Conservation (phyloP, 805 yeast genomes). For the Lipomyces spencermartinsiae region DNA sequence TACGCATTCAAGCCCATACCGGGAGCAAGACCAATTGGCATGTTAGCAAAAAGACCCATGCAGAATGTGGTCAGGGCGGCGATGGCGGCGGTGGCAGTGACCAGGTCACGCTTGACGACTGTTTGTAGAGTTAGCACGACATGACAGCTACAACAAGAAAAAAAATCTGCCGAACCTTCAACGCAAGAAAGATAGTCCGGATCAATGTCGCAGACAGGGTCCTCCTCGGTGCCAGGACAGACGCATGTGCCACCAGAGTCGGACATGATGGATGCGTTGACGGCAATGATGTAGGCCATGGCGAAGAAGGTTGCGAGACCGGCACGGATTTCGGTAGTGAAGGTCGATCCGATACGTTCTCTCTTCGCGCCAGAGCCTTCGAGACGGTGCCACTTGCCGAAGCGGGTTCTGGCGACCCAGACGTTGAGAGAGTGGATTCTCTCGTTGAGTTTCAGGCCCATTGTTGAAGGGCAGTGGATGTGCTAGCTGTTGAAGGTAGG, state of each 20-base stretch:
- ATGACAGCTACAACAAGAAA: background rate
- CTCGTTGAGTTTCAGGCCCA: slow-evolving; percentile 21
- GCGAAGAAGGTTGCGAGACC: slow-evolving; percentile 40
- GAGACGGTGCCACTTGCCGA: slow-evolving; percentile 39
- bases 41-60: slow-evolving; percentile 40
- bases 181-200: slow-evolving; percentile 33
- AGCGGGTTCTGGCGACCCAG: slow-evolving; percentile 32
- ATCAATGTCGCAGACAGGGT: slow-evolving; percentile 36
- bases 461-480: background rate
- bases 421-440: slow-evolving; percentile 30
- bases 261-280: slow-evolving; percentile 37
- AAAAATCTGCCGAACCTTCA: slow-evolving; percentile 13
- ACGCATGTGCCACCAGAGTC: slow-evolving; percentile 40
- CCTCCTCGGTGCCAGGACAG: slow-evolving; percentile 34
- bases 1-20: slow-evolving; percentile 41
- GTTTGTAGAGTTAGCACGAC: background rate
- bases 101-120: slow-evolving; percentile 36
- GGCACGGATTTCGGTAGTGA: slow-evolving; percentile 39
- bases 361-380: slow-evolving; percentile 37
- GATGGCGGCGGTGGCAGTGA: slow-evolving; percentile 40
- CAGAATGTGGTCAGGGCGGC: slow-evolving; percentile 38
- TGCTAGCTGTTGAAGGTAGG: slow-evolving; percentile 5
- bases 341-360: slow-evolving; percentile 39
- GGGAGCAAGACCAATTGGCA: slow-evolving; percentile 40
- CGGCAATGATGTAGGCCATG: slow-evolving; percentile 41